Base-by-base conservation (phyloP, 345 rosid species). In the Carallia pectinifolia region DNA sequence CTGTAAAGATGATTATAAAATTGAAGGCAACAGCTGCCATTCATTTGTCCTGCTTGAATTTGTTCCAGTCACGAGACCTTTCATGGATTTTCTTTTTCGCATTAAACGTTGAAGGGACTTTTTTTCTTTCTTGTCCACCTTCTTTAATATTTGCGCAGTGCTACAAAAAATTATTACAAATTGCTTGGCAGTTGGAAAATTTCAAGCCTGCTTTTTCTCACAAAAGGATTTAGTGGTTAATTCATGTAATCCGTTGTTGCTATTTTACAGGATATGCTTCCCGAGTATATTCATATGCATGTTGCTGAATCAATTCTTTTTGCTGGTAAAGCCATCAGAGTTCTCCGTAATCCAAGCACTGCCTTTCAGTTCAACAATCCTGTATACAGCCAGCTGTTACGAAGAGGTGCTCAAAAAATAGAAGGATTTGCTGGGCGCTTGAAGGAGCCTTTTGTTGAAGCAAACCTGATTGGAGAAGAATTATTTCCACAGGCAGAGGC, bases 321-420 rank as follows among this genome's bases (percentile, higher is more conserved):
- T 86, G 90, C 99, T 50, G 97, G 99, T 67, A 95, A 95, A 85
- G 99, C 99, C 71, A 83, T 95, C 77, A 87, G 96, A 81, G 90
- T 95, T 77, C 93, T 95, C 54, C 86, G 96, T 70, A 95, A 95
- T 79, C 96, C 99, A 31, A 90, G 91, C 79, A 81, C 87, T 67
- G 79, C 90, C 53, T 87, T 90, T 67, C 87, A 73, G 79, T 84
- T 80, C 78, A 90, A 87, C 75, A 89, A 86, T 72, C 77, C 84
- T 76, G 63, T 67, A 50, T 66, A 30, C 80, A 74, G 78, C 77
- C 93, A 81, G 80, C 89, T 82, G 72, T 58, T 79, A 66, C 81
- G 74, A 65, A 84, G 81, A 80, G 81, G 81, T 72, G 74, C 79
- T 67, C 85, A 77, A 72, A 90, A 86, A 79, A 73, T 75, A 75